Evolutionary conservation across 495 filamentous ascomycete species (phyloP).

Genomic region (Hypoxylon subgilvum): DNA sequence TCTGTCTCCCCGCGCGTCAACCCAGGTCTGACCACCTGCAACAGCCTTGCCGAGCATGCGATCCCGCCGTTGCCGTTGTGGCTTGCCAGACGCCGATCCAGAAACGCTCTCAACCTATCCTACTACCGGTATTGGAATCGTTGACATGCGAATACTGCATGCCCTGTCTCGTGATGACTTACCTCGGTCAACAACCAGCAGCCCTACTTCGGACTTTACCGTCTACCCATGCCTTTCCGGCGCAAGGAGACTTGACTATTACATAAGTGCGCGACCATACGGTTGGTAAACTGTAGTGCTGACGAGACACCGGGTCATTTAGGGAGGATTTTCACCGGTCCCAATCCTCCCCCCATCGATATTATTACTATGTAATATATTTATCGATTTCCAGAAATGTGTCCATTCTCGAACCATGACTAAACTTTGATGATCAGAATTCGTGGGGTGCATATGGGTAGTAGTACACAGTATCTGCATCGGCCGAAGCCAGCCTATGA

Average conservation of each 20-base stretch:
- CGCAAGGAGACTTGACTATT: too few relatives aligned
- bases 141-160: slow-evolving; percentile 1
- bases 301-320: too few relatives aligned
- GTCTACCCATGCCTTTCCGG: slow-evolving; percentile 29
- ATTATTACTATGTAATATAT: slow-evolving; percentile 13
- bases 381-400: slow-evolving; percentile 5
- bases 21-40: slow-evolving; percentile 1
- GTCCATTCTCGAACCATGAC: slow-evolving; percentile 22
- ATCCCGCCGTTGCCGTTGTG: slow-evolving; percentile 28
- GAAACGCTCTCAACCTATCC: slow-evolving; percentile 25
- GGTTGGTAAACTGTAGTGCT: too few relatives aligned
- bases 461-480: background rate
- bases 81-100: slow-evolving; percentile 28
- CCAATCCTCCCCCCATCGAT: too few relatives aligned
- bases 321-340: too few relatives aligned
- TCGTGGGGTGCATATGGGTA: slow-evolving; percentile 32
- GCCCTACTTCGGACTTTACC: slow-evolving; percentile 21
- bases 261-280: too few relatives aligned
- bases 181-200: too few relatives aligned
- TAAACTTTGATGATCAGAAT: slow-evolving; percentile 7
- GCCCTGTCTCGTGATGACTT: slow-evolving; percentile 25
- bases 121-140: slow-evolving; percentile 8
- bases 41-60: background rate
- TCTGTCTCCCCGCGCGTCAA: slow-evolving; percentile 31
- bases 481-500: slow-evolving; percentile 28